These are phyloP conservation scores for Trichoderma citrinoviride DNA, from an alignment of 2,329 filamentous ascomycete species.

Conservation along the genomic window DNA sequence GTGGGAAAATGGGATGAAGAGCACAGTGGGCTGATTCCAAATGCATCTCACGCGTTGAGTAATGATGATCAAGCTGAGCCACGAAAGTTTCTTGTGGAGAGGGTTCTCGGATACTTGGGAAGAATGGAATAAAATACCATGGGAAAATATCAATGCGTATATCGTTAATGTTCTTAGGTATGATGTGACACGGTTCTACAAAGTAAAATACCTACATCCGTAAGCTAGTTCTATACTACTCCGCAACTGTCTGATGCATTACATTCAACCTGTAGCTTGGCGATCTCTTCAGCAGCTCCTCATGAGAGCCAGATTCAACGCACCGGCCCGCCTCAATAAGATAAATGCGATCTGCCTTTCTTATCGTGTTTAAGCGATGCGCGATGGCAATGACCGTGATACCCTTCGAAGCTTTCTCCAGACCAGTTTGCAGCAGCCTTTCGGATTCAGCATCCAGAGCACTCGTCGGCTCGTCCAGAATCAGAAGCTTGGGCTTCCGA, in stretches of 20 bases:
- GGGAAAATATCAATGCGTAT: background rate
- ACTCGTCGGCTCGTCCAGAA: constrained; percentile 69
- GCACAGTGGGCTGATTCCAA: constrained; percentile 47
- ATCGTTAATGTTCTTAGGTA: background rate
- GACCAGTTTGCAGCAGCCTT: constrained; percentile 54
- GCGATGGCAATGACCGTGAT: constrained; percentile 1
- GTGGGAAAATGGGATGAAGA: constrained; percentile 45
- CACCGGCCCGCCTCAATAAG: background rate
- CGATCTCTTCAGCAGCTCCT: background rate
- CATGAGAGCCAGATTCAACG: background rate
- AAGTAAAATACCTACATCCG: background rate
- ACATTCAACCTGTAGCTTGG: background rate
- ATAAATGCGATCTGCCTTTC: background rate
- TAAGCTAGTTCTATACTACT: background rate
- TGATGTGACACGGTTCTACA: background rate
- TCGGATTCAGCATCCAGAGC: constrained; percentile 64
- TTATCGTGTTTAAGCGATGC: background rate
- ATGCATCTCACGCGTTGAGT: constrained; percentile 48
- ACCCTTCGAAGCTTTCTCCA: constrained; percentile 41
- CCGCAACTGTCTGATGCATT: background rate
- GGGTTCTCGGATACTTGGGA: background rate
- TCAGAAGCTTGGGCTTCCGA: constrained; percentile 60
- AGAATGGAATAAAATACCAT: background rate
- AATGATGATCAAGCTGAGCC: constrained; percentile 46
- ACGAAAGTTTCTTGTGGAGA: constrained; percentile 24